These are phyloP conservation scores for Teunomyces pallodes DNA, from an alignment of 805 yeast genomes.

Conservation along the genomic window DNA sequence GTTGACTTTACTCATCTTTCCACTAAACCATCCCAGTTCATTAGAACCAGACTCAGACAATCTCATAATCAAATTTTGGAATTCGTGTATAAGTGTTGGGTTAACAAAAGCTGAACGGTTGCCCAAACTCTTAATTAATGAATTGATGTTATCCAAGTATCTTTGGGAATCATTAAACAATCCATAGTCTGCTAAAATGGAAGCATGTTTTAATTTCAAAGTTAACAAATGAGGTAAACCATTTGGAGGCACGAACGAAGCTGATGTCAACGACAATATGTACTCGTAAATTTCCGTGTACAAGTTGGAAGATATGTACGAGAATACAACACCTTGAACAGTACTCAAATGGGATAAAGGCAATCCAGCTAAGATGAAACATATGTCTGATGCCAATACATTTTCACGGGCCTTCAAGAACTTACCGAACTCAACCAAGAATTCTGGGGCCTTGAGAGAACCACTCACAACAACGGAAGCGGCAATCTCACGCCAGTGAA, in stretches of 20 bases:
- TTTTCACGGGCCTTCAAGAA: constrained; percentile 36
- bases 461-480: constrained; percentile 37
- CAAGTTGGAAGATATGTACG: constrained; percentile 41
- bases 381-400: constrained; percentile 39
- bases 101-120: constrained; percentile 28
- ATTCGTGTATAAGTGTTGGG: constrained; percentile 23
- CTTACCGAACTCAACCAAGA: constrained; percentile 50
- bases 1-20: constrained; percentile 52
- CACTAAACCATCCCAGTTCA: constrained; percentile 72
- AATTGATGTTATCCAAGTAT: constrained; percentile 53
- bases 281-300: constrained; percentile 74
- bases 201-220: constrained; percentile 66
- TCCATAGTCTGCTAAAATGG: constrained; percentile 67
- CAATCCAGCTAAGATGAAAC: constrained; percentile 46
- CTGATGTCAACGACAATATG: constrained; percentile 23
- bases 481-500: constrained; percentile 51
- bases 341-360: constrained; percentile 33
- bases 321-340: constrained; percentile 25
- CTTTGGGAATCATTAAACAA: constrained; percentile 55
- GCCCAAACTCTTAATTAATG: constrained; percentile 27
- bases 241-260: constrained; percentile 31
- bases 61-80: constrained; percentile 42
- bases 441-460: constrained; percentile 28
- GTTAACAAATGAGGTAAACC: constrained; percentile 55
- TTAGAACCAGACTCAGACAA: constrained; percentile 40